Percentiles rank a stretch among this genome's conserved stretches.
phyloP scores from a whole-genome alignment of 371 early-diverging fungal species.

The Batkoa obscura region DNA sequence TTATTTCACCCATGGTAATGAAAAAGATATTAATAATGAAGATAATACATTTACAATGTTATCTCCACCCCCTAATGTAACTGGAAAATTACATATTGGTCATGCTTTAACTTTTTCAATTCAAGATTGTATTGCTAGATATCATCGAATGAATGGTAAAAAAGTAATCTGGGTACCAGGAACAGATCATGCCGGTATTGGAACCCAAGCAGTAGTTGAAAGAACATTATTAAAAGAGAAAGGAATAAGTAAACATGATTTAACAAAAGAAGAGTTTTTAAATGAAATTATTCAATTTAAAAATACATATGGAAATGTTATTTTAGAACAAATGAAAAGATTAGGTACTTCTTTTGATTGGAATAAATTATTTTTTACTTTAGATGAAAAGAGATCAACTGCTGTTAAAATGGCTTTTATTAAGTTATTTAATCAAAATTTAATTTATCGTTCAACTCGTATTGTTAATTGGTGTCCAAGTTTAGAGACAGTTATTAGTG shows the following conservation, averaged over 20 bases:
- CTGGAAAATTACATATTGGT: constrained; percentile 91
- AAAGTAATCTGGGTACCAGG: constrained; percentile 82
- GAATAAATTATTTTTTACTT: constrained; percentile 70
- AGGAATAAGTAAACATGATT: constrained; percentile 24
- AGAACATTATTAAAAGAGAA: constrained; percentile 43
- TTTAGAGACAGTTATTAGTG: constrained; percentile 83
- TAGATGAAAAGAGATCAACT: constrained; percentile 54
- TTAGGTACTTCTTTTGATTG: constrained; percentile 79
- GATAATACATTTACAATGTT: constrained; percentile 38
- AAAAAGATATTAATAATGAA: constrained; percentile 2
- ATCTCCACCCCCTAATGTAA: constrained; percentile 96
- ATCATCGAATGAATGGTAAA: constrained; percentile 73
- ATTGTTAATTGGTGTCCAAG: constrained; percentile 92
- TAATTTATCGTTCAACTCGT: constrained; percentile 78
- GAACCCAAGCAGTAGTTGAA: constrained; percentile 91
- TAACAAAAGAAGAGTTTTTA: constrained; percentile 71
- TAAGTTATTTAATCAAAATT: constrained; percentile 59
- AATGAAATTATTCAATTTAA: constrained; percentile 83
- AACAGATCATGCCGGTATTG: constrained; percentile 96
- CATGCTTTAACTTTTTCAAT: constrained; percentile 87
- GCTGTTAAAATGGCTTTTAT: constrained; percentile 85
- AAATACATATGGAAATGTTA: constrained; percentile 30
- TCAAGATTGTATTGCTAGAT: constrained; percentile 39
- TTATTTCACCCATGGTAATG: neutral
- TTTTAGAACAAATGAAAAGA: constrained; percentile 36